Evolutionary conservation across 176 grass and related monocot species (phyloP).

Genomic region (Raddia distichophylla): DNA sequence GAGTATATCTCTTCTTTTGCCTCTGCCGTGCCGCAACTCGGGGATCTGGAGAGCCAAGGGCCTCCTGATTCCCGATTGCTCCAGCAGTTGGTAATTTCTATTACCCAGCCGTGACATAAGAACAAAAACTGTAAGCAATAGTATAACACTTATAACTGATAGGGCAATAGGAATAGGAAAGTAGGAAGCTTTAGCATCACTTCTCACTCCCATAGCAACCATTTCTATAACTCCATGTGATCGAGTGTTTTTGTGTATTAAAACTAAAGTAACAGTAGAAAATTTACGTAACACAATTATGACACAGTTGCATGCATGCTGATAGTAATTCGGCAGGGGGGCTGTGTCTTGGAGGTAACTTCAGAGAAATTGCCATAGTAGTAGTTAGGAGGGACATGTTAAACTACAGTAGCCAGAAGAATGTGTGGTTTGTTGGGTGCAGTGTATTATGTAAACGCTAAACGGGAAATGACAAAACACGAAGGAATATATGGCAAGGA

Average conservation of each 20-base stretch:
- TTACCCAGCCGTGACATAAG: neutral
- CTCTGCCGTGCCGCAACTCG: no score
- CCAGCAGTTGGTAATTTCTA: no score
- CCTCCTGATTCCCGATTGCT: no score
- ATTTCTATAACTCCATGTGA: neutral
- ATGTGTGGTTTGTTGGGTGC: neutral
- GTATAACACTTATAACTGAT: conserved; percentile 4
- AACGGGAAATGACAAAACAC: neutral
- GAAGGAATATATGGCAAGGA: neutral
- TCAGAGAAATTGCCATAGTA: neutral
- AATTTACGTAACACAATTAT: neutral
- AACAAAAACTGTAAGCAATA: conserved; percentile 16
- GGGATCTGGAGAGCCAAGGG: no score
- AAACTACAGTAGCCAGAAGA: neutral
- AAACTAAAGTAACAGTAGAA: neutral
- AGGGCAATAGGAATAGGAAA: neutral
- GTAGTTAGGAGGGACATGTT: neutral
- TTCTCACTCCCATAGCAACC: neutral
- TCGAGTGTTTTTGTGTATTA: neutral
- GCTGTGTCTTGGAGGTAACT: neutral
- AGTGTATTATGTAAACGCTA: neutral
- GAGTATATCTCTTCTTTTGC: no score
- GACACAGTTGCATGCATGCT: neutral
- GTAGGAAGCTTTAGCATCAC: neutral
- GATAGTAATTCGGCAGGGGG: no score